Evolutionary conservation across 129 eudicot species (phyloP), one percentile per base, ranked within the genome.

Genomic region (Logfia minima): DNA sequence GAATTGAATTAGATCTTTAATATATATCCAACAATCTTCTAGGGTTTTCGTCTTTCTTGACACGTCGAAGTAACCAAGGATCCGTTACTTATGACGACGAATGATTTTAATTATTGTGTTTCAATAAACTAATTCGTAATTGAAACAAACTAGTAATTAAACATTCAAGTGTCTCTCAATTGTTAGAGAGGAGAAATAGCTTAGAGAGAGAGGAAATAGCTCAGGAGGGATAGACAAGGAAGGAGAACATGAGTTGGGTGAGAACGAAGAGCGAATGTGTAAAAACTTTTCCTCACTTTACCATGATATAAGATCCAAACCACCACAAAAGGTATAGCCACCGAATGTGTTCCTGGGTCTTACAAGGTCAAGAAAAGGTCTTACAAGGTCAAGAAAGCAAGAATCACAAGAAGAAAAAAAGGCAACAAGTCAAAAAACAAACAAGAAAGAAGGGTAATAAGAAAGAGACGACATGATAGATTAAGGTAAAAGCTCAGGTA

Each of bases 291-390:
- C 45, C 39, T 79, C 74, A 35, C 32, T 6, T 45, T 65, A 45
- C 34, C 3, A 55, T 72, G 67, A 76, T 55, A 8, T 83, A 83
- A 64, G 77, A 71, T 83, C 72, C 72, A 62, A 26, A 17, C 75
- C 37, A 41, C 45, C 32, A 80, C 26, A 66, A 58, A 52, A 32
- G 21, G 70, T 0, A 79, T 52, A 51, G 80, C 51, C 2, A 24
- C 2, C 75, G 10, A 16, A 72, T 6, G 35, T 11, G 55, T 65
- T 1, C 5, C 13, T 23, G 89, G 92, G 96, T 92, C 98, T 92
- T 89, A 92, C 96, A 89, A 92, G 96, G 96, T 87, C 92, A 92
- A 92, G 98, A 92, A 92, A 89, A 92, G 96, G 96, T 85, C 98
- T 92, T 92, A 89, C 96, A 92, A 92, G 98, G 98, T 92, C 98